Evolutionary conservation across 1,284 basidiomycete genomes (phyloP).

Genomic region (Wallemia mellicola): DNA sequence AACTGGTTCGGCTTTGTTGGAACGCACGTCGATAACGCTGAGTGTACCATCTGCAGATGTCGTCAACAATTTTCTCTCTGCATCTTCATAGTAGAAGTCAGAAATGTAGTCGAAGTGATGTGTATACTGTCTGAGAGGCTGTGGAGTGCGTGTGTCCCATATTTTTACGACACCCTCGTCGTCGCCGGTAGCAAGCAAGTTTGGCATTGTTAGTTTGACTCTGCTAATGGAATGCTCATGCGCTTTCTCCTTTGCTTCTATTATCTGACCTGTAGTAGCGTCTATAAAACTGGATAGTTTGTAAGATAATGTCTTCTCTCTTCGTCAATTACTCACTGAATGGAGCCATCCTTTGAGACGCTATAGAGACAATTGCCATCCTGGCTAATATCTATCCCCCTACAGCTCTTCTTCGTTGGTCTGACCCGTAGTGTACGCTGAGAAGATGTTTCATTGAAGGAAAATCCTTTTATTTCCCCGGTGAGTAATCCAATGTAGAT

Average conservation of each 20-base stretch:
- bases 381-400: constrained; percentile 31
- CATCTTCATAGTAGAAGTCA: constrained; percentile 58
- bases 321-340: constrained; percentile 30
- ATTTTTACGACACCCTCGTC: constrained; percentile 86
- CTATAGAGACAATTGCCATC: constrained; percentile 38
- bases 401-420: constrained; percentile 42
- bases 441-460: constrained; percentile 22
- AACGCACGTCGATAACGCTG: constrained; percentile 60
- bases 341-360: constrained; percentile 49
- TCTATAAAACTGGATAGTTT: not conserved
- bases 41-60: constrained; percentile 83
- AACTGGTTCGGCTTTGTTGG: constrained; percentile 38
- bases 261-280: constrained; percentile 25
- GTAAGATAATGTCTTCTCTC: not conserved
- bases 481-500: constrained; percentile 53
- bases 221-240: constrained; percentile 55
- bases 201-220: constrained; percentile 33
- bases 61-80: constrained; percentile 52
- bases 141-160: constrained; percentile 52
- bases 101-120: constrained; percentile 92
- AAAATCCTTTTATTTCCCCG: constrained; percentile 48
- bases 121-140: constrained; percentile 33
- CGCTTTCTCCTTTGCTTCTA: constrained; percentile 29
- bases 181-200: constrained; percentile 55
- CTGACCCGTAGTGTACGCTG: constrained; percentile 25